Evolutionary conservation across 805 yeast species (phyloP).

Genomic region (Saccharomyces eubayanus): DNA sequence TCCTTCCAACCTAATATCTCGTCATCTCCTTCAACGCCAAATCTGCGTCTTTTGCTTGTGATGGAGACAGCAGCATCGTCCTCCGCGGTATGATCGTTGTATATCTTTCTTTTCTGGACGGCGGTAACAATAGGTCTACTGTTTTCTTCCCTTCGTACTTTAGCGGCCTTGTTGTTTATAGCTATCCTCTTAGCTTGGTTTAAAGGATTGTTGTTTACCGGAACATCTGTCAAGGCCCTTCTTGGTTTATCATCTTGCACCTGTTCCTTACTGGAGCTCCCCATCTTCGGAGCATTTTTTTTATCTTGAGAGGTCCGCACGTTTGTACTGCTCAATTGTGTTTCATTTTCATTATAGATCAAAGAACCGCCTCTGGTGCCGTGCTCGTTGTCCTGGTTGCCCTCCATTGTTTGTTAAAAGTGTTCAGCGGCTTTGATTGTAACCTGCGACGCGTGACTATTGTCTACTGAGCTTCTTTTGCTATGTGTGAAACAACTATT

Average conservation of each 20-base stretch:
- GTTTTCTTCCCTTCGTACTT: slow-evolving; percentile 12
- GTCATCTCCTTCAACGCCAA: slow-evolving; percentile 26
- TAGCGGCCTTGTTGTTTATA: background rate
- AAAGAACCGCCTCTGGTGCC: background rate
- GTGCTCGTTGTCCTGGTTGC: background rate
- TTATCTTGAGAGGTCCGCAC: background rate
- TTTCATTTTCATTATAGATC: background rate
- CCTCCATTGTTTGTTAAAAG: background rate
- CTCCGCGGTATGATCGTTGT: slow-evolving; percentile 1
- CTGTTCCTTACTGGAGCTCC: background rate
- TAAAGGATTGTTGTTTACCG: slow-evolving; percentile 8
- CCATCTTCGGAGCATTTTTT: background rate
- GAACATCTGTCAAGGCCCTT: slow-evolving; percentile 12
- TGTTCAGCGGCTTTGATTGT: background rate
- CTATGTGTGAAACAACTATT: background rate
- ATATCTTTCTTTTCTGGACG: slow-evolving; percentile 14
- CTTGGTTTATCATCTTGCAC: background rate
- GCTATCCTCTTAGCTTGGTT: background rate
- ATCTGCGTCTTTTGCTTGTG: slow-evolving; percentile 30
- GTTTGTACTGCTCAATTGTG: background rate
- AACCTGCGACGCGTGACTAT: background rate
- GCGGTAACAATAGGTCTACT: slow-evolving; percentile 4
- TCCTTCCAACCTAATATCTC: slow-evolving; percentile 33
- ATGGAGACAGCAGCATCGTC: background rate
- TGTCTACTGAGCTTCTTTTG: background rate